phyloP scores from a whole-genome alignment of 768 basidiomycete genomes.

The Galerina sulciceps region DNA sequence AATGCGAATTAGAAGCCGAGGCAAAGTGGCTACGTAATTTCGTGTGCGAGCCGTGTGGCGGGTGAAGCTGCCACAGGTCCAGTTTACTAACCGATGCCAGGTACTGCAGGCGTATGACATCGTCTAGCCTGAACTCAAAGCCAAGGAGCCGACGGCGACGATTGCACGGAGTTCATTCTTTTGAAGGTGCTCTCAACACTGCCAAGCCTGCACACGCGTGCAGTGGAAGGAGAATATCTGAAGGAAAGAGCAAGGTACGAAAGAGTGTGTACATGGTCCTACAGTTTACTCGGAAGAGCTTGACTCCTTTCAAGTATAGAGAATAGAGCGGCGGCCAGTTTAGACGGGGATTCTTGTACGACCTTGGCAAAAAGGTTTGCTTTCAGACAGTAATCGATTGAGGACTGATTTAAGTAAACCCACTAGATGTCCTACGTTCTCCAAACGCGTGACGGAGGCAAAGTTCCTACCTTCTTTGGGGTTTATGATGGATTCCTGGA shows the following conservation, averaged over 20 bases:
- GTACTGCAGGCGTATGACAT: not conserved
- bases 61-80: not conserved
- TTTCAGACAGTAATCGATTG: not conserved
- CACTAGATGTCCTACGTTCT: constrained; percentile 36
- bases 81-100: not conserved
- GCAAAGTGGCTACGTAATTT: not conserved
- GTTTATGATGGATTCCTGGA: constrained; percentile 29
- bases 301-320: constrained; percentile 4
- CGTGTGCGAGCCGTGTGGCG: not conserved
- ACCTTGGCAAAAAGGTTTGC: constrained; percentile 16
- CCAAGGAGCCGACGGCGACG: not conserved
- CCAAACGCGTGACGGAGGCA: constrained; percentile 29
- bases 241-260: not conserved
- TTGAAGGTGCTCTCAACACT: no score
- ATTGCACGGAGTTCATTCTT: not conserved
- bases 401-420: not conserved
- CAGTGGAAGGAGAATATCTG: no score
- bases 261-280: not conserved
- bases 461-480: constrained; percentile 28
- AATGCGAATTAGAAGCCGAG: not conserved
- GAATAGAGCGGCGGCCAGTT: constrained; percentile 28
- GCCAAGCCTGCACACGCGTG: no score
- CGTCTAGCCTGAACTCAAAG: not conserved
- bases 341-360: constrained; percentile 30
- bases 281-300: constrained; percentile 16